Evolutionary conservation across 331 rosid genomes (phyloP).

Genomic region (Cydonia oblonga): DNA sequence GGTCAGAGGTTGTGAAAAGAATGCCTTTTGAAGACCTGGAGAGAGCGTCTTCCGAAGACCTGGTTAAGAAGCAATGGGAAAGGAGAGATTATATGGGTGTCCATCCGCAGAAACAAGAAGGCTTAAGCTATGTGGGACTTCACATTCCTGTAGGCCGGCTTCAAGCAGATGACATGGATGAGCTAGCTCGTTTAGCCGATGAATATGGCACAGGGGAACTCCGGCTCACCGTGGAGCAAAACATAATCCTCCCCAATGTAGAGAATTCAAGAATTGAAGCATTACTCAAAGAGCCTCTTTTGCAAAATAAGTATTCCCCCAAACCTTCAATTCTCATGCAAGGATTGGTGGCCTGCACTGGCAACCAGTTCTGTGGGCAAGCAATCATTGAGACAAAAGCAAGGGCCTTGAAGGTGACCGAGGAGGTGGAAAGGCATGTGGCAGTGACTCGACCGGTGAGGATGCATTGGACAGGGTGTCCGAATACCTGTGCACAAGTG

Average conservation of each 20-base stretch:
- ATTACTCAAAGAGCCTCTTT: slow-evolving; percentile 55
- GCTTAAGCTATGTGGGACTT: slow-evolving; percentile 62
- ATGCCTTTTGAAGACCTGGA: slow-evolving; percentile 54
- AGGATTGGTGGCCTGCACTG: slow-evolving; percentile 91
- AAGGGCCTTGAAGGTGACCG: slow-evolving; percentile 75
- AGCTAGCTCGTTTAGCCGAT: slow-evolving; percentile 64
- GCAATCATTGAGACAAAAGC: slow-evolving; percentile 91
- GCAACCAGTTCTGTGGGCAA: slow-evolving; percentile 88
- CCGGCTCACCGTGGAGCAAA: slow-evolving; percentile 78
- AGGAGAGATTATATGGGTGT: slow-evolving; percentile 82
- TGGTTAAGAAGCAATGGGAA: slow-evolving; percentile 61
- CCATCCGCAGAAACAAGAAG: slow-evolving; percentile 81
- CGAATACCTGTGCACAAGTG: slow-evolving; percentile 83
- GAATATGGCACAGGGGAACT: slow-evolving; percentile 78
- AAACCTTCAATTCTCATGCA: slow-evolving; percentile 73
- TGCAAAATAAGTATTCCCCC: slow-evolving; percentile 47
- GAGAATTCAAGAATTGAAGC: slow-evolving; percentile 47
- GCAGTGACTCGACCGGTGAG: slow-evolving; percentile 56
- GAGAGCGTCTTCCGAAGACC: slow-evolving; percentile 64
- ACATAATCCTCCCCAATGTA: slow-evolving; percentile 71
- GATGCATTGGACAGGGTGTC: slow-evolving; percentile 99
- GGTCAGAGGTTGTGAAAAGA: slow-evolving; percentile 81
- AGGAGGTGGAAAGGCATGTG: slow-evolving; percentile 70
- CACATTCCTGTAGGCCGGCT: slow-evolving; percentile 94
- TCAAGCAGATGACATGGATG: slow-evolving; percentile 86